phyloP scores from a whole-genome alignment of 2,329 filamentous ascomycete genomes.

The Sporothrix protearum region DNA sequence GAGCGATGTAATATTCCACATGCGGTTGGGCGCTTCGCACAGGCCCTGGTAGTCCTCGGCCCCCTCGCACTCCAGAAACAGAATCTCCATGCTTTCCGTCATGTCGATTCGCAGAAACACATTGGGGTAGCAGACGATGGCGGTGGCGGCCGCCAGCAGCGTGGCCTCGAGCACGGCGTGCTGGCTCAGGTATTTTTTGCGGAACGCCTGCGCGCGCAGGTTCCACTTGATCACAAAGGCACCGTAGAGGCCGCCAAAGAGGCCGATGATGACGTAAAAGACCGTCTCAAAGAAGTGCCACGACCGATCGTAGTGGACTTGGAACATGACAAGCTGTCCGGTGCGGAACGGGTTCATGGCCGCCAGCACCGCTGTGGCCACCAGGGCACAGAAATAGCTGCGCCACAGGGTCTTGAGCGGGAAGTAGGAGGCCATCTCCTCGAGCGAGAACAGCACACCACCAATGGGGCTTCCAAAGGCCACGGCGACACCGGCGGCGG shows the following conservation, averaged over 20 bases:
- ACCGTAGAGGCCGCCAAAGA: conserved; percentile 92
- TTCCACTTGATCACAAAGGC: conserved; percentile 99
- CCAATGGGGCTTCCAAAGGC: conserved; percentile 97
- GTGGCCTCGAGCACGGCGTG: conserved; percentile 87
- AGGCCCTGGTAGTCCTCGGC: conserved; percentile 84
- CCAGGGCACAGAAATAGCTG: conserved; percentile 95
- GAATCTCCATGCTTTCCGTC: conserved; percentile 98
- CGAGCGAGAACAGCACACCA: conserved; percentile 90
- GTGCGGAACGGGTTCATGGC: conserved; percentile 98
- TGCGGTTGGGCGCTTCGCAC: conserved; percentile 74
- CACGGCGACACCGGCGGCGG: conserved; percentile 90
- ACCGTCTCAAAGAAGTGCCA: conserved; percentile 98
- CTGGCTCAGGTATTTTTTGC: conserved; percentile 82
- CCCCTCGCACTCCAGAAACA: conserved; percentile 91
- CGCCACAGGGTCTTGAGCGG: conserved; percentile 97
- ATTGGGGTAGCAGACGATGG: conserved; percentile 93
- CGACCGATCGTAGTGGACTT: conserved; percentile 88
- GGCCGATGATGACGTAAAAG: conserved; percentile 86
- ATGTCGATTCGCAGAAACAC: conserved; percentile 95
- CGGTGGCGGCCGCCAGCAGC: conserved; percentile 75
- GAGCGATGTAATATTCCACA: conserved; percentile 74
- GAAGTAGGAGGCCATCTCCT: conserved; percentile 97
- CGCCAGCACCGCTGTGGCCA: conserved; percentile 86
- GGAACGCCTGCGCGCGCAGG: conserved; percentile 80
- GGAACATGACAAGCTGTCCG: conserved; percentile 98